phyloP scores from a whole-genome alignment of 2,329 filamentous ascomycete species.

The Ambrosiella xylebori region DNA sequence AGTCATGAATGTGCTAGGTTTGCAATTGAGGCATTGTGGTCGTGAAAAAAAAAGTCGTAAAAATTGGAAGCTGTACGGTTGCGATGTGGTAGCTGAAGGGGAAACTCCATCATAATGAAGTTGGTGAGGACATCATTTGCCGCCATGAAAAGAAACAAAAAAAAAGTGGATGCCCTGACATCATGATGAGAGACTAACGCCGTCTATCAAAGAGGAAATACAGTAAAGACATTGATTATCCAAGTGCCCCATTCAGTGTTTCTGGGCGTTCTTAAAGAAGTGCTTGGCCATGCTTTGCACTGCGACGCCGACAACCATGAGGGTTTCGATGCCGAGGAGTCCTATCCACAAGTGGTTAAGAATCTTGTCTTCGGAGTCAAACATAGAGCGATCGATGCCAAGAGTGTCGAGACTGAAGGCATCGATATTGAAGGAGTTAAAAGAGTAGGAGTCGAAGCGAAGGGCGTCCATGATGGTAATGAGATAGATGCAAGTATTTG shows the following conservation, averaged over 20 bases:
- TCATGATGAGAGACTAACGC: background rate
- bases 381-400: constrained; percentile 13
- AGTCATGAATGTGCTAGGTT: background rate
- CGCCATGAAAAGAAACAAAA: background rate
- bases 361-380: constrained; percentile 22
- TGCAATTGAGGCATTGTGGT: background rate
- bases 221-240: background rate
- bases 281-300: constrained; percentile 17
- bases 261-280: constrained; percentile 16
- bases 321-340: constrained; percentile 27
- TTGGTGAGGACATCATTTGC: background rate
- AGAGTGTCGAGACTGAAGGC: constrained; percentile 6
- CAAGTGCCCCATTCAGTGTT: background rate
- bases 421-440: background rate
- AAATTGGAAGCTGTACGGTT: background rate
- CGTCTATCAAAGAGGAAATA: background rate
- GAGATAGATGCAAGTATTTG: background rate
- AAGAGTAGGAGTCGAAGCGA: background rate
- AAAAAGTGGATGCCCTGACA: background rate
- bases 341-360: constrained; percentile 31
- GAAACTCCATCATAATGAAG: background rate
- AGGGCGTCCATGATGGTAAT: background rate
- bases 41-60: background rate
- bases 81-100: background rate
- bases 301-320: constrained; percentile 27